Conservation (phyloP, 1,284 basidiomycete species). For the Rhodofomes roseus region DNA sequence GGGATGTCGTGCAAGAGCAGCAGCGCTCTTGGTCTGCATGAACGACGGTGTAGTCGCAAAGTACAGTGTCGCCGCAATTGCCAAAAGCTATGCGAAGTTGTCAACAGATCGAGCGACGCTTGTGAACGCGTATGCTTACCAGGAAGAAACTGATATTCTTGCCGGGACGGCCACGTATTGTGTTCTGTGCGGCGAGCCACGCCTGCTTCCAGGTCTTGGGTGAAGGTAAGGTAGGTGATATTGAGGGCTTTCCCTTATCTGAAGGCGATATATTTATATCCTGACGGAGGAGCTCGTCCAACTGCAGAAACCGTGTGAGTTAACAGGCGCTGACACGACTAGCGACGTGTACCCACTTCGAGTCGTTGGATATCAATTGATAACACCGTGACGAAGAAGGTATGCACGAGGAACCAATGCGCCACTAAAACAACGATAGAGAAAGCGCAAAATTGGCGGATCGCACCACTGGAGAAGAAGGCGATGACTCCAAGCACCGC, state of each 20-base stretch:
- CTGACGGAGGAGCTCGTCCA: slow-evolving; percentile 76
- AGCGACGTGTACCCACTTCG: slow-evolving; percentile 48
- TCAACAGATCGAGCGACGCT: not conserved
- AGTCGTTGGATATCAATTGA: slow-evolving; percentile 89
- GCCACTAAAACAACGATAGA: slow-evolving; percentile 92
- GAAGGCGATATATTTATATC: slow-evolving; percentile 47
- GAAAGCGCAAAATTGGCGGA: slow-evolving; percentile 92
- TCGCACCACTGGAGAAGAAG: slow-evolving; percentile 74
- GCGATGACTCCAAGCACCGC: slow-evolving; percentile 78
- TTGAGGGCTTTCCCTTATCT: slow-evolving; percentile 25
- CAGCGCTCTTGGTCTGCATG: slow-evolving; percentile 32
- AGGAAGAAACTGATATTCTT: slow-evolving; percentile 81
- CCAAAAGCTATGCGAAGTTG: slow-evolving; percentile 50
- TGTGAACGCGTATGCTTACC: slow-evolving; percentile 38
- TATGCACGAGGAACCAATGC: slow-evolving; percentile 94
- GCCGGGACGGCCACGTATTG: slow-evolving; percentile 69
- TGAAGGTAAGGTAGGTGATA: slow-evolving; percentile 33
- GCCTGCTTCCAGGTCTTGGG: slow-evolving; percentile 44
- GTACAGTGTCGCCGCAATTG: slow-evolving; percentile 70
- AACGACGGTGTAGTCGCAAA: slow-evolving; percentile 55
- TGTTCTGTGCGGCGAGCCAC: slow-evolving; percentile 38
- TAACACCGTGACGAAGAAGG: slow-evolving; percentile 87
- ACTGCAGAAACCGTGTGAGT: slow-evolving; percentile 35
- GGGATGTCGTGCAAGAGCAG: slow-evolving; percentile 32
- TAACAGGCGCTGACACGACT: not conserved